A percentile compares a stretch with the other conserved stretches of the same genome.
Evolutionary conservation across 257 asterid species (phyloP).

Genomic region (Gynochthodes officinalis): DNA sequence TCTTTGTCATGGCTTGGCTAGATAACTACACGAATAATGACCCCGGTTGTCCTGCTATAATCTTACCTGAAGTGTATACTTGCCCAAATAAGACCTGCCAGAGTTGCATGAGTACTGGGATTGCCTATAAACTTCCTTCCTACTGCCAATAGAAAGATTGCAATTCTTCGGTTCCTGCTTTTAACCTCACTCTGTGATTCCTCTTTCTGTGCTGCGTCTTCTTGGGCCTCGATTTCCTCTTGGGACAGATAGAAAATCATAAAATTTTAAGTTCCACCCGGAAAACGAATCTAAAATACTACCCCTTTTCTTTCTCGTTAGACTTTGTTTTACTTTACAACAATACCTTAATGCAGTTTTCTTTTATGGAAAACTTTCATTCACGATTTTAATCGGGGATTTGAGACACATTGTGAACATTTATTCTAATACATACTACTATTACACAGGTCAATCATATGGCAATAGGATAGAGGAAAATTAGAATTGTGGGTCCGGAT

Average conservation of each 20-base stretch:
- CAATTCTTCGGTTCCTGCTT: constrained; percentile 25
- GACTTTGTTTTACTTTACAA: background rate
- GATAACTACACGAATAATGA: constrained; percentile 11
- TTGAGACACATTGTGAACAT: background rate
- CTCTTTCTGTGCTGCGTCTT: constrained; percentile 30
- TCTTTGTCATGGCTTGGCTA: constrained; percentile 20
- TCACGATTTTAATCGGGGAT: background rate
- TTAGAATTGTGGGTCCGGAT: constrained; percentile 3
- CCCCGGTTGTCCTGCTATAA: background rate
- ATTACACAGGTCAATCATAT: background rate
- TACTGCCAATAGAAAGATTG: constrained; percentile 41
- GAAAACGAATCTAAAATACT: background rate
- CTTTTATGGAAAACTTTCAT: background rate
- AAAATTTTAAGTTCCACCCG: background rate
- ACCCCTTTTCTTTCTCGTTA: background rate
- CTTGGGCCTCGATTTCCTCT: constrained; percentile 47
- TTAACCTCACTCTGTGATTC: constrained; percentile 36
- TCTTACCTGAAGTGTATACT: constrained; percentile 73
- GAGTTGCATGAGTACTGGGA: constrained; percentile 80
- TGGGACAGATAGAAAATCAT: constrained; percentile 19
- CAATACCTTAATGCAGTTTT: no score
- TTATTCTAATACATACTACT: background rate
- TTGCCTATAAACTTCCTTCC: constrained; percentile 64
- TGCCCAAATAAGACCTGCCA: constrained; percentile 74
- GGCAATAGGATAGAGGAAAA: background rate